phyloP scores from a whole-genome alignment of 2,329 filamentous ascomycete species.

The Cladobotryum mycophilum region DNA sequence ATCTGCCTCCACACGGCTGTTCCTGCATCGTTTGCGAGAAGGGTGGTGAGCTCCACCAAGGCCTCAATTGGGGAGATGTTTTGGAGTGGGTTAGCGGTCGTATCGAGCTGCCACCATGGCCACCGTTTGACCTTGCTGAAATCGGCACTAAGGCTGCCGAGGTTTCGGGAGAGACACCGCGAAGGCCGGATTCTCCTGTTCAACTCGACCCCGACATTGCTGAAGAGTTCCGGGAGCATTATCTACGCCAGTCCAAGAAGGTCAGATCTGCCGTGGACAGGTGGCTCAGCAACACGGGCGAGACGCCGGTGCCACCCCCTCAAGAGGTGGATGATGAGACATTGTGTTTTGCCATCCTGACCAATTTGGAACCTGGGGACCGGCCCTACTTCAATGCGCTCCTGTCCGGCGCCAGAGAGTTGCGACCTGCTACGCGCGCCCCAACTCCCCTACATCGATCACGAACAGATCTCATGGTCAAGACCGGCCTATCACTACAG shows the following conservation, averaged over 20 bases:
- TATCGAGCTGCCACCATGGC: conserved; percentile 80
- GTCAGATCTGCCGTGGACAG: conserved; percentile 85
- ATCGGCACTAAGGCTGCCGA: conserved; percentile 56
- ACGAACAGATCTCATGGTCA: conserved; percentile 67
- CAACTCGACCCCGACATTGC: conserved; percentile 91
- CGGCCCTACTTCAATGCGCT: conserved; percentile 78
- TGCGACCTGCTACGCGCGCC: conserved; percentile 53
- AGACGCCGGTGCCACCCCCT: conserved; percentile 66
- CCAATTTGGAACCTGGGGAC: conserved; percentile 70
- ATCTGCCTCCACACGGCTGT: conserved; percentile 83
- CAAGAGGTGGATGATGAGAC: conserved; percentile 94
- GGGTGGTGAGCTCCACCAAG: conserved; percentile 55
- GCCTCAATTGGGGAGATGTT: conserved; percentile 92
- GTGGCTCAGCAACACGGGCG: conserved; percentile 78
- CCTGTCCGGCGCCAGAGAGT: conserved; percentile 53
- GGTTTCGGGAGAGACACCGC: conserved; percentile 52
- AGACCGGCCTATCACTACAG: conserved; percentile 72
- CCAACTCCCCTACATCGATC: conserved; percentile 62
- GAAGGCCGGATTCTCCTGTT: conserved; percentile 53
- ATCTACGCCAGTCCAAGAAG: conserved; percentile 85
- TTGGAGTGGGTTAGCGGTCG: conserved; percentile 87
- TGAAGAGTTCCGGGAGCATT: conserved; percentile 88
- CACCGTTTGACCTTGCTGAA: conserved; percentile 70
- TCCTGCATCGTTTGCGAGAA: conserved; percentile 75
- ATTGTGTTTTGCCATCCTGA: conserved; percentile 86